Evolutionary conservation across 306 rosid genomes (phyloP).

Genomic region (Albizia julibrissin): DNA sequence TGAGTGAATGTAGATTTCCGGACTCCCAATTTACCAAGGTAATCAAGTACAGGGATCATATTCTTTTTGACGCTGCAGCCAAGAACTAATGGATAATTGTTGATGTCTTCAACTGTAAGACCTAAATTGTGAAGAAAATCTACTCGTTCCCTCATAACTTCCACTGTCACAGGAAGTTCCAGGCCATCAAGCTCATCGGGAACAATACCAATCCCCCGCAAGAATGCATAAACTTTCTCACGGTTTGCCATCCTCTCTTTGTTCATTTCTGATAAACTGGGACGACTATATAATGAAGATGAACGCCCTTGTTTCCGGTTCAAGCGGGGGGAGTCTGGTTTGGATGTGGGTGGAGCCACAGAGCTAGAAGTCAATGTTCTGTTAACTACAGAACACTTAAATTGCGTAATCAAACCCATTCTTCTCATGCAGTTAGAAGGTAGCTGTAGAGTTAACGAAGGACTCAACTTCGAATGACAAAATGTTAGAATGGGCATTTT

Average conservation of each 20-base stretch:
- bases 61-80: constrained; percentile 99
- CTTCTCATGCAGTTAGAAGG: constrained; percentile 47
- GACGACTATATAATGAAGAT: constrained; percentile 67
- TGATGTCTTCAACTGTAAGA: constrained; percentile 79
- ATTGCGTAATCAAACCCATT: constrained; percentile 50
- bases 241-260: constrained; percentile 63
- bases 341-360: constrained; percentile 38
- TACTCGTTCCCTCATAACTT: constrained; percentile 89
- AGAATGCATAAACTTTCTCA: constrained; percentile 70
- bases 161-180: constrained; percentile 94
- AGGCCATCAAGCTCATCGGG: constrained; percentile 99
- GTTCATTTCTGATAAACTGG: constrained; percentile 82
- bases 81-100: constrained; percentile 92
- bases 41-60: constrained; percentile 97
- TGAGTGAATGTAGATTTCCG: constrained; percentile 80
- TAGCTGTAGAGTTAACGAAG: constrained; percentile 45
- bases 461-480: constrained; percentile 47
- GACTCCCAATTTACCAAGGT: constrained; percentile 93
- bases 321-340: constrained; percentile 31
- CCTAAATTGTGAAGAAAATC: constrained; percentile 90
- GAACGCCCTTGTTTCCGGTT: constrained; percentile 50
- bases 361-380: constrained; percentile 47
- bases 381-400: constrained; percentile 56
- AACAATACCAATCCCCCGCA: constrained; percentile 71
- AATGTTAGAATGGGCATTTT: constrained; percentile 60